Evolutionary conservation across 2,329 filamentous ascomycete genomes (phyloP).

Genomic region (Dendryphion nanum): DNA sequence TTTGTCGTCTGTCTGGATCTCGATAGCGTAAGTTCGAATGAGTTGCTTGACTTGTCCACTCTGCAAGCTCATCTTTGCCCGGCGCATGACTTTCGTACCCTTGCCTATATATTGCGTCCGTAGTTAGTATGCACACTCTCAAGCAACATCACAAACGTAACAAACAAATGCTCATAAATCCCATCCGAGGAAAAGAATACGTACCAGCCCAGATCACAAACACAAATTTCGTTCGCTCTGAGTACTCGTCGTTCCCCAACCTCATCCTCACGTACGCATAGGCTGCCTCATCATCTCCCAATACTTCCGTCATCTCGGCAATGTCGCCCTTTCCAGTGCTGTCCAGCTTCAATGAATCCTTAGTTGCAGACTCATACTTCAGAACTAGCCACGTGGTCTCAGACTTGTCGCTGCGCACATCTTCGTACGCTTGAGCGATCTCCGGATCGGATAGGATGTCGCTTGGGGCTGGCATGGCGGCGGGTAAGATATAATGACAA

Average conservation of each 20-base stretch:
- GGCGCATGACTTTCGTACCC: constrained; percentile 65
- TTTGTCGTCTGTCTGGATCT: constrained; percentile 61
- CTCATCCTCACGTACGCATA: constrained; percentile 60
- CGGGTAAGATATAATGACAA: no score
- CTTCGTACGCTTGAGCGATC: constrained; percentile 63
- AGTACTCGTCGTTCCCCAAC: constrained; percentile 71
- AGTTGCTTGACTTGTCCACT: constrained; percentile 63
- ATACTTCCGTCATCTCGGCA: constrained; percentile 53
- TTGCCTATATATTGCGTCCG: no score
- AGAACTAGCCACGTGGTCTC: constrained; percentile 66
- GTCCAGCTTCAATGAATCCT: constrained; percentile 57
- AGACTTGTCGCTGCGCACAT: constrained; percentile 66
- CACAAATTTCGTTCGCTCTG: constrained; percentile 66
- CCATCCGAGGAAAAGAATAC: no score
- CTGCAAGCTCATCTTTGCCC: constrained; percentile 67
- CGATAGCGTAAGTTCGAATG: constrained; percentile 63
- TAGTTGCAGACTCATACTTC: constrained; percentile 56
- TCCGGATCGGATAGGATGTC: constrained; percentile 48
- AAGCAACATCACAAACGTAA: not conserved
- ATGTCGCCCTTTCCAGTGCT: constrained; percentile 62
- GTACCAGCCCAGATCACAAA: constrained; percentile 69
- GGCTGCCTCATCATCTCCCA: constrained; percentile 62
- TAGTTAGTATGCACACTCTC: not conserved
- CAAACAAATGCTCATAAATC: not conserved
- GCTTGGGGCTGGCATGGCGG: constrained; percentile 25